phyloP scores from a whole-genome alignment of 176 grass and related monocot species.

The Leersia perrieri region DNA sequence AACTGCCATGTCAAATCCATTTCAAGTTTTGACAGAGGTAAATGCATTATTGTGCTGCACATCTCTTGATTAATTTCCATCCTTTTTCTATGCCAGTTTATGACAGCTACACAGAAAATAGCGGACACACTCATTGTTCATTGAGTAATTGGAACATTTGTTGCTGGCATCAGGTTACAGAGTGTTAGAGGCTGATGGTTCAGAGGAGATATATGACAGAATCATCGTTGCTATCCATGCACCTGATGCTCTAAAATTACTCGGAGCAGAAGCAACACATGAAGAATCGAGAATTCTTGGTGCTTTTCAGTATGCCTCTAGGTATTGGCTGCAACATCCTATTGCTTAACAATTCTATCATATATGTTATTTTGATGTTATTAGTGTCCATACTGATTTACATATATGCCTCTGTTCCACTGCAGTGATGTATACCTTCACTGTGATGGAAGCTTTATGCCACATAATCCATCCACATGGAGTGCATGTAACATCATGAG shows the following conservation, averaged over 20 bases:
- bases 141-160: too few species aligned
- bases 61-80: too few species aligned
- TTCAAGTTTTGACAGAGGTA: constrained; percentile 56
- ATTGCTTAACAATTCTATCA: too few species aligned
- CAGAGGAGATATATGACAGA: constrained; percentile 59
- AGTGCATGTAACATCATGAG: constrained; percentile 87
- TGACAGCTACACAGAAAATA: background rate
- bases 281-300: constrained; percentile 72
- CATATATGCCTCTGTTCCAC: too few species aligned
- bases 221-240: constrained; percentile 74
- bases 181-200: constrained; percentile 41
- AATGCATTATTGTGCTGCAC: too few species aligned
- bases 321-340: constrained; percentile 28
- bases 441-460: constrained; percentile 66
- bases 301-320: constrained; percentile 82
- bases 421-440: constrained; percentile 92
- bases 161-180: constrained; percentile 39
- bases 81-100: background rate
- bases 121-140: background rate
- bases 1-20: constrained; percentile 55
- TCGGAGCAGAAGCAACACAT: constrained; percentile 67
- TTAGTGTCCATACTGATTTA: too few species aligned
- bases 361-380: too few species aligned
- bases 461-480: constrained; percentile 71
- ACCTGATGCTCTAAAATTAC: constrained; percentile 71